These are phyloP conservation scores for Cladosporium halotolerans DNA, from an alignment of 2,329 filamentous ascomycete species.

Conservation along the genomic window DNA sequence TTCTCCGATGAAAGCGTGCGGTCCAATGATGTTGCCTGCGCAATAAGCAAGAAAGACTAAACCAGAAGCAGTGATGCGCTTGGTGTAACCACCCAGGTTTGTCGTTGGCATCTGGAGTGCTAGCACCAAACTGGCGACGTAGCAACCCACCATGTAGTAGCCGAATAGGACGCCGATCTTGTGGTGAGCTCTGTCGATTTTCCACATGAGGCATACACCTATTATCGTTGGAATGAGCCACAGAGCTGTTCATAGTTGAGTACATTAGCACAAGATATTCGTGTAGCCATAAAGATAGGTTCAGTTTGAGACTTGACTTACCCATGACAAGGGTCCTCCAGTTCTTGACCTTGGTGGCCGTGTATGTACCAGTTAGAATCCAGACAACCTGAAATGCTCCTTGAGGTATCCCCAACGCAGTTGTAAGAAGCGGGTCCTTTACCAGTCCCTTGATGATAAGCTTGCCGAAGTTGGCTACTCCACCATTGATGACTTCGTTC, in stretches of 20 bases:
- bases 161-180: slow-evolving; percentile 44
- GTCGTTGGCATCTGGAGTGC: slow-evolving; percentile 48
- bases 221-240: slow-evolving; percentile 49
- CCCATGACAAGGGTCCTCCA: slow-evolving; percentile 47
- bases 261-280: not conserved
- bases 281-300: not conserved
- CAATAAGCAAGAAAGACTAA: slow-evolving; percentile 43
- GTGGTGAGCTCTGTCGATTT: slow-evolving; percentile 38
- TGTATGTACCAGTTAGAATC: slow-evolving; percentile 47
- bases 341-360: slow-evolving; percentile 48
- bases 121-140: slow-evolving; percentile 48
- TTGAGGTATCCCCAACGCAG: slow-evolving; percentile 49
- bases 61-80: slow-evolving; percentile 41
- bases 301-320: not conserved
- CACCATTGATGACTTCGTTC: slow-evolving; percentile 50
- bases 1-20: slow-evolving; percentile 40
- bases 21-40: slow-evolving; percentile 35
- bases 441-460: slow-evolving; percentile 50
- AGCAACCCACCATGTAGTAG: slow-evolving; percentile 44
- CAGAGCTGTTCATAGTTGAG: slow-evolving; percentile 12
- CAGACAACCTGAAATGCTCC: slow-evolving; percentile 47
- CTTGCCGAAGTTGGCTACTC: slow-evolving; percentile 50
- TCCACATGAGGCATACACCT: slow-evolving; percentile 47
- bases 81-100: slow-evolving; percentile 46
- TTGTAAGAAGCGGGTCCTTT: slow-evolving; percentile 40